Evolutionary conservation across 306 rosid species (phyloP), one percentile per base, ranked within the genome.

Genomic region (Rosa lucieae): DNA sequence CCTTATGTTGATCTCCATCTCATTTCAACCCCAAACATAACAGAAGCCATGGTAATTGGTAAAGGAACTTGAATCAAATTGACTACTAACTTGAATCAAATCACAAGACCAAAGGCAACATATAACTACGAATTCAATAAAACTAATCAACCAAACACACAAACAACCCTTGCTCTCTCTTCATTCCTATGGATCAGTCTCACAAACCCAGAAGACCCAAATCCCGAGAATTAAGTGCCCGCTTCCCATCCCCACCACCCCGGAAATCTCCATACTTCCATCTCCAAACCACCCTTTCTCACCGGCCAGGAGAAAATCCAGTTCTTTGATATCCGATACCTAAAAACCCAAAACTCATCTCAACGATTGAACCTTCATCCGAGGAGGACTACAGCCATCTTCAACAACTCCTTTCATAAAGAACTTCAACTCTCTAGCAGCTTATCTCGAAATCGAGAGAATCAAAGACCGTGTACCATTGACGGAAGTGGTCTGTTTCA

Each of bases 341-440:
- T 43, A 71, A 9, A 86, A 79, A 32, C 82, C 82, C 32, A 29
- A 29, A 29, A 29, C 32, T 29, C 32, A 29, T 29, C 32, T 29
- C 32, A 1, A 29, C 0, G 93, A 85, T 4, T 47, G 1, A 29
- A 29, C 88, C 63, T 35, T 80, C 35, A 56, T 72, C 5, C 86
- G 87, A 26, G 87, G 85, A n/a, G 87, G 85, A 17, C 90, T 92
- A 10, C 89, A 91, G 93, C 99, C 97, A 56, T 88, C 96, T 47
- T 72, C 90, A 1, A 47, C 84, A 6, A 29, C 86, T 7, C 23
- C 79, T 35, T 76, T 82, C 10, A 10, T 44, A 66, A 81, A 75
- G 43, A 88, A 53, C 81, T 17, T 76, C 5, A 87, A 79, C 18
- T 89, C 95, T 37, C 89, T 92, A 6, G 97, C 90, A 6, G 91